Percentiles rank a stretch among this genome's conserved stretches.
Evolutionary conservation across 164 flowering plant genomes (phyloP).

Genomic region (Amborella trichopoda): DNA sequence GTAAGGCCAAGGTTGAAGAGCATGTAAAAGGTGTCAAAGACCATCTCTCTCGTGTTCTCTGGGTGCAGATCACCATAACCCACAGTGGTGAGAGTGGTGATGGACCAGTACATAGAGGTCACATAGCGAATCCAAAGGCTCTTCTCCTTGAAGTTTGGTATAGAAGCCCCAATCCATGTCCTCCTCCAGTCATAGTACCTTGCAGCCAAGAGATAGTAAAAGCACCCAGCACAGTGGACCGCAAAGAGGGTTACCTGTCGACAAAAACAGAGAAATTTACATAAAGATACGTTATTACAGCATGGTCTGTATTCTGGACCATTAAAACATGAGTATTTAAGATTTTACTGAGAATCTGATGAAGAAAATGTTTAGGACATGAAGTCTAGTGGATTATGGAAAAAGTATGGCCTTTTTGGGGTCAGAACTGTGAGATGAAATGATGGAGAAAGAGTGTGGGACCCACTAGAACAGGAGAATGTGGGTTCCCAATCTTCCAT

Average conservation of each 20-base stretch:
- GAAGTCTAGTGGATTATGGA: too few relatives aligned
- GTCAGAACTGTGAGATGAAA: too few relatives aligned
- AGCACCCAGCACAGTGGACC: constrained; percentile 91
- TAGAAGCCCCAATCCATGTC: constrained; percentile 68
- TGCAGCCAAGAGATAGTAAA: constrained; percentile 76
- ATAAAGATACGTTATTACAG: too few relatives aligned
- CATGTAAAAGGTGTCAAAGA: constrained; percentile 81
- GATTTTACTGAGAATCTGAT: too few relatives aligned
- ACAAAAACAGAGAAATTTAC: too few relatives aligned
- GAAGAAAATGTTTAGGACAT: too few relatives aligned
- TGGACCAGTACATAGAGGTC: constrained; percentile 89
- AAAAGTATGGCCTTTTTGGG: too few relatives aligned
- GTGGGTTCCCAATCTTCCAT: too few relatives aligned
- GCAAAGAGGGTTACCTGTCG: constrained; percentile 98
- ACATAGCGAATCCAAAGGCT: constrained; percentile 67
- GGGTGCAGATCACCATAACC: constrained; percentile 98
- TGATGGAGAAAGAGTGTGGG: too few relatives aligned
- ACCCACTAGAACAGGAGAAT: too few relatives aligned
- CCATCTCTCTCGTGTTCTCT: constrained; percentile 70
- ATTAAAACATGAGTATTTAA: too few relatives aligned
- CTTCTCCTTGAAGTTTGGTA: constrained; percentile 25
- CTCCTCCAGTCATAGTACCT: constrained; percentile 32
- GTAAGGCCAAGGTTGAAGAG: constrained; percentile 92
- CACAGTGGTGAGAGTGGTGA: constrained; percentile 87
- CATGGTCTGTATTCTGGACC: too few relatives aligned